Evolutionary conservation across 2,329 filamentous ascomycete species (phyloP).

Genomic region (Verticillium alfalfae): DNA sequence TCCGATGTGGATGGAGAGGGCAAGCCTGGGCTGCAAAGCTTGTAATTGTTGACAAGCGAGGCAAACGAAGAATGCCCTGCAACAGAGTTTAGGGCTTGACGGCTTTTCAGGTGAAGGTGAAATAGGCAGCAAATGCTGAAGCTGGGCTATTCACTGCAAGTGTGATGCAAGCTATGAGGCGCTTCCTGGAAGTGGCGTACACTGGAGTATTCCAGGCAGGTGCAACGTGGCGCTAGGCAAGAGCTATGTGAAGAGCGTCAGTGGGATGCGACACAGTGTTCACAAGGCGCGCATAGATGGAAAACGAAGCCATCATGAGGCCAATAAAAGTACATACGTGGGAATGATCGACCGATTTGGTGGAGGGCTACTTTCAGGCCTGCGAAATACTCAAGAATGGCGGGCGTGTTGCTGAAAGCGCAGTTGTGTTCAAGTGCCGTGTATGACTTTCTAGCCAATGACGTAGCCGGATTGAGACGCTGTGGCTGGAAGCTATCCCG

Average conservation of each 20-base stretch:
- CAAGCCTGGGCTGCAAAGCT: too few relatives aligned
- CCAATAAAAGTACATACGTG: not conserved
- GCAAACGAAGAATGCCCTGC: too few relatives aligned
- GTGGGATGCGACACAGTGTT: too few relatives aligned
- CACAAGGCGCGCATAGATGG: too few relatives aligned
- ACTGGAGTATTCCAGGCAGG: not conserved
- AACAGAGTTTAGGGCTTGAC: too few relatives aligned
- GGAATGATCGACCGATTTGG: not conserved
- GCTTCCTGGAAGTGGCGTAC: not conserved
- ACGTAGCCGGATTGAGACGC: not conserved
- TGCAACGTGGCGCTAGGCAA: not conserved
- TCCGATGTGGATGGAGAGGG: too few relatives aligned
- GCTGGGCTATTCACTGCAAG: not conserved
- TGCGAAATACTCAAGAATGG: not conserved
- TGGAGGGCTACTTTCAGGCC: not conserved
- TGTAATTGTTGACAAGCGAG: too few relatives aligned
- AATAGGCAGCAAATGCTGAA: too few relatives aligned
- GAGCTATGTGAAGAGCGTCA: not conserved
- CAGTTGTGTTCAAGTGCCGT: not conserved
- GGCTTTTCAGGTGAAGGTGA: too few relatives aligned
- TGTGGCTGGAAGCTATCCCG: constrained; percentile 1
- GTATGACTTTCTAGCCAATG: not conserved
- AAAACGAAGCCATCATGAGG: not conserved
- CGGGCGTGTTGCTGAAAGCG: not conserved
- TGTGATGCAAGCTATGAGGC: not conserved